A percentile compares a stretch with the other conserved stretches of the same genome.
These are phyloP conservation scores for Phytophthora sp. DNA, from an alignment of 352 stramenopile genomes.

Conservation along the genomic window DNA sequence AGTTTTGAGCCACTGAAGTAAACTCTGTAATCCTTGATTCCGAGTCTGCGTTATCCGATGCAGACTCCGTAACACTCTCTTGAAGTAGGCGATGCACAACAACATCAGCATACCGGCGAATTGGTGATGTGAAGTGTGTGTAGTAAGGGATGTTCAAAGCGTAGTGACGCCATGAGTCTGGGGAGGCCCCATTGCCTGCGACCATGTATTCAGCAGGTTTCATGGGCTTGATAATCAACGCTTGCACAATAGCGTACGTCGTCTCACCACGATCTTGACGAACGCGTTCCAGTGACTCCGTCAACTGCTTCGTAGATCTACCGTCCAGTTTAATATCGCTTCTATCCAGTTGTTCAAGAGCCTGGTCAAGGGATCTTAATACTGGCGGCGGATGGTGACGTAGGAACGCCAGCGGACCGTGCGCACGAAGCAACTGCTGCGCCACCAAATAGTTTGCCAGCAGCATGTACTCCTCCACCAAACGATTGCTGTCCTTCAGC, in stretches of 20 bases:
- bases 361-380: constrained; percentile 46
- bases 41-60: constrained; percentile 12
- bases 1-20: constrained; percentile 66
- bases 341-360: constrained; percentile 47
- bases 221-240: constrained; percentile 95
- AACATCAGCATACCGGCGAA: constrained; percentile 93
- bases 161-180: constrained; percentile 93
- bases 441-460: constrained; percentile 98
- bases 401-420: constrained; percentile 89
- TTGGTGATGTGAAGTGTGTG: constrained; percentile 98
- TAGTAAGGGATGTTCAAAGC: constrained; percentile 98
- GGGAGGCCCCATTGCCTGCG: constrained; percentile 72
- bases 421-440: constrained; percentile 92
- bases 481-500: constrained; percentile 94
- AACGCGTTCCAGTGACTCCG: constrained; percentile 85
- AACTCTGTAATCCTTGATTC: constrained; percentile 44
- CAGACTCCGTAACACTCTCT: constrained; percentile 39
- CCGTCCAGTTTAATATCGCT: constrained; percentile 83
- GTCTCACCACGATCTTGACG: constrained; percentile 75
- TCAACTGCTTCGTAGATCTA: constrained; percentile 80
- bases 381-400: constrained; percentile 89
- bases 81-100: constrained; percentile 79
- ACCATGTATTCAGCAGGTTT: constrained; percentile 94
- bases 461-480: constrained; percentile 99
- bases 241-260: constrained; percentile 89